phyloP scores from a whole-genome alignment of 2,329 filamentous ascomycete species.

The Sclerotinia spermophila region DNA sequence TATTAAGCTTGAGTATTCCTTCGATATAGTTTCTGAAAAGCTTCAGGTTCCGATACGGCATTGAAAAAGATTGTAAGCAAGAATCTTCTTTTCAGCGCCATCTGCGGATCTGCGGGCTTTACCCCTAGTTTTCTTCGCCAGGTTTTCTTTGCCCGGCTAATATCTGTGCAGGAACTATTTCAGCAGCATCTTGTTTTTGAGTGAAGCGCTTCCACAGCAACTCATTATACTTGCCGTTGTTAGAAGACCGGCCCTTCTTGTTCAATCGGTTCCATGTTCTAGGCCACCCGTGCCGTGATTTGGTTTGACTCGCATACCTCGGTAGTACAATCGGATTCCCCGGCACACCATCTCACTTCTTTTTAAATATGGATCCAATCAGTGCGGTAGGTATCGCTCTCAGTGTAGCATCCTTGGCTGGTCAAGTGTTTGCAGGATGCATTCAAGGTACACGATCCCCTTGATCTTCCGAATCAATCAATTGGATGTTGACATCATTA shows the following conservation, averaged over 20 bases:
- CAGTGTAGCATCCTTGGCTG: slow-evolving; percentile 45
- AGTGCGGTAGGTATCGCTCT: slow-evolving; percentile 32
- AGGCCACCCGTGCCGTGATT: slow-evolving; percentile 10
- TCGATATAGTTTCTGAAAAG: background rate
- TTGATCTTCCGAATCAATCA: slow-evolving; percentile 1
- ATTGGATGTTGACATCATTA: slow-evolving; percentile 18
- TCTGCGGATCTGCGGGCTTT: slow-evolving; percentile 7
- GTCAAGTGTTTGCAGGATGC: slow-evolving; percentile 47
- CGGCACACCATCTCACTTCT: slow-evolving; percentile 1
- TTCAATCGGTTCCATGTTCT: slow-evolving; percentile 13
- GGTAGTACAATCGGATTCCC: slow-evolving; percentile 18
- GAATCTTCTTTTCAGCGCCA: background rate
- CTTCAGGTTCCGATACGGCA: background rate
- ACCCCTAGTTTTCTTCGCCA: background rate
- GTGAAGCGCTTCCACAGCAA: background rate
- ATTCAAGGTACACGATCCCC: slow-evolving; percentile 40
- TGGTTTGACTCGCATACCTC: slow-evolving; percentile 3
- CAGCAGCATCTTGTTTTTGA: background rate
- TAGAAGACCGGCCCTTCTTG: slow-evolving; percentile 2
- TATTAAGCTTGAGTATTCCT: background rate
- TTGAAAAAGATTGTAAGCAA: background rate
- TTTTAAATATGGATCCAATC: slow-evolving; percentile 33
- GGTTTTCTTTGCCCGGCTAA: background rate
- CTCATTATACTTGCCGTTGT: slow-evolving; percentile 4
- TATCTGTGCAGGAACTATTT: background rate